Percentiles rank a stretch among this genome's conserved stretches.
Evolutionary conservation across 2,329 filamentous ascomycete species (phyloP).

Genomic region (Zarea fungicola): DNA sequence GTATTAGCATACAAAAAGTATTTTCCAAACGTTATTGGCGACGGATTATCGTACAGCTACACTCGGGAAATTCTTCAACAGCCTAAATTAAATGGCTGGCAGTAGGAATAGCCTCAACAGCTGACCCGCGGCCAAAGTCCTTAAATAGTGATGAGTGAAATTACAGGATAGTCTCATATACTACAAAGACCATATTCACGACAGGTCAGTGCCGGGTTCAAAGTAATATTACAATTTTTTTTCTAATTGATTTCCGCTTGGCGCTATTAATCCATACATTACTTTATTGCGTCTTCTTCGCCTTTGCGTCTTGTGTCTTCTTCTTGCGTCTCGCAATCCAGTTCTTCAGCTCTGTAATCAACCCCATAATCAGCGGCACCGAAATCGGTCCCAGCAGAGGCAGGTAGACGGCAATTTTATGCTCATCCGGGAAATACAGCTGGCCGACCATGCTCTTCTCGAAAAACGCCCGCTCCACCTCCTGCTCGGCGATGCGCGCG

Average conservation of each 20-base stretch:
- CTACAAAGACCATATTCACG: too few relatives aligned
- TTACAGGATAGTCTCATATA: too few relatives aligned
- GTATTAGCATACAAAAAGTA: too few relatives aligned
- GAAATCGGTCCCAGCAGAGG: conserved; percentile 86
- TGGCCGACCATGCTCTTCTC: conserved; percentile 99
- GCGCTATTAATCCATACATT: not conserved
- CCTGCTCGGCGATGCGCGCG: conserved; percentile 77
- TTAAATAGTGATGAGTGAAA: too few relatives aligned
- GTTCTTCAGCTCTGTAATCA: conserved; percentile 73
- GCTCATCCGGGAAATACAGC: conserved; percentile 97
- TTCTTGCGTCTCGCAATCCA: conserved; percentile 46
- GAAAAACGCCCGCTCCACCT: conserved; percentile 92
- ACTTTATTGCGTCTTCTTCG: conserved; percentile 33
- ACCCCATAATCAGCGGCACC: conserved; percentile 79
- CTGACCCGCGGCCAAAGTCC: too few relatives aligned
- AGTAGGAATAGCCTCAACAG: too few relatives aligned
- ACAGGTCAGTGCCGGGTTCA: too few relatives aligned
- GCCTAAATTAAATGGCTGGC: too few relatives aligned
- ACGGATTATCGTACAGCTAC: too few relatives aligned
- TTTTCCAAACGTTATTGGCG: too few relatives aligned
- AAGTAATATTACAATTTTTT: conserved; percentile 9
- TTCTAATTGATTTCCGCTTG: not conserved
- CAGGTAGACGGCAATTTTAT: conserved; percentile 94
- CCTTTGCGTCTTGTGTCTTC: conserved; percentile 33
- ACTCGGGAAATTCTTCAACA: too few relatives aligned